Evolutionary conservation across 106 monocot species (phyloP).

Genomic region (Phalaenopsis equestris): DNA sequence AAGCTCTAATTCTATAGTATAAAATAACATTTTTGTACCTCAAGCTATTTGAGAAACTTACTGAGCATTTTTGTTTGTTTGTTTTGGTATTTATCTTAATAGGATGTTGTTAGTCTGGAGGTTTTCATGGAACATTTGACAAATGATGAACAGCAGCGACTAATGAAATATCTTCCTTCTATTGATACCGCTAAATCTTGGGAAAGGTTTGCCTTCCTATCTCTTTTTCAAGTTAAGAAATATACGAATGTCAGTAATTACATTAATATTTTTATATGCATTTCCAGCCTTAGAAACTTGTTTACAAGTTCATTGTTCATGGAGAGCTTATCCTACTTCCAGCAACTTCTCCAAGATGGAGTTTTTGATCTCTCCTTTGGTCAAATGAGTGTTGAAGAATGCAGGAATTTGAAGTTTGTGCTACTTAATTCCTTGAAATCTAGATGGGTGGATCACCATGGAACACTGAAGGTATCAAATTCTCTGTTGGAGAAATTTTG

Average conservation of each 20-base stretch:
- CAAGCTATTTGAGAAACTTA: not conserved
- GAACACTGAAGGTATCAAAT: conserved; percentile 53
- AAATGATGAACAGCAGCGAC: conserved; percentile 49
- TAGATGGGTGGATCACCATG: conserved; percentile 52
- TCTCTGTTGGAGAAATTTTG: not conserved
- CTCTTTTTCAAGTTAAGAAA: not conserved
- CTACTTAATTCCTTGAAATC: conserved; percentile 39
- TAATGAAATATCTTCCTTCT: conserved; percentile 66
- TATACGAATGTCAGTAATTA: not conserved
- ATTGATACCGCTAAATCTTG: conserved; percentile 41
- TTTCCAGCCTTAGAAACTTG: conserved; percentile 66
- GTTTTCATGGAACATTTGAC: conserved; percentile 46
- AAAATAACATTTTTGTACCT: not conserved
- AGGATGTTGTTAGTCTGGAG: conserved; percentile 62
- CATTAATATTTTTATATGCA: not conserved
- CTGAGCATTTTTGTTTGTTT: not conserved
- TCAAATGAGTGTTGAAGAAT: conserved; percentile 32
- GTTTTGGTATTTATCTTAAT: not conserved
- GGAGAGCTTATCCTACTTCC: conserved; percentile 50
- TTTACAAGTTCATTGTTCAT: conserved; percentile 52
- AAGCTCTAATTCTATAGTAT: conserved; percentile 11
- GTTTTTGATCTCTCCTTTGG: conserved; percentile 38
- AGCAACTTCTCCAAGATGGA: conserved; percentile 58
- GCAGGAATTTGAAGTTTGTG: conserved; percentile 31
- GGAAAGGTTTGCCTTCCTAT: conserved; percentile 34